These are phyloP conservation scores for Gleditsia sinensis DNA, from an alignment of 306 rosid genomes.

Conservation along the genomic window DNA sequence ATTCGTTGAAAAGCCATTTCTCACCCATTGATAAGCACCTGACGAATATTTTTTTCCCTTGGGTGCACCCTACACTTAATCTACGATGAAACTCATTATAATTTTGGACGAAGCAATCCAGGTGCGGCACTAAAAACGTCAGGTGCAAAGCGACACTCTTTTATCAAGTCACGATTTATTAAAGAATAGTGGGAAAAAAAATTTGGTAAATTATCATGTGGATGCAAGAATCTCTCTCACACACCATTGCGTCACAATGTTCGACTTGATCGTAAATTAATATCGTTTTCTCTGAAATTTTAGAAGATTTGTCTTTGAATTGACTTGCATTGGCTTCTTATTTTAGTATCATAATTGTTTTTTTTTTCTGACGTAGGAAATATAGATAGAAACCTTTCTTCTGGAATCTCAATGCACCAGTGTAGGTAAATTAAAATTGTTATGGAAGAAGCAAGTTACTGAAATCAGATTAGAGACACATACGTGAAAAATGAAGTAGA, in stretches of 20 bases:
- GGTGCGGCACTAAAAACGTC: too few relatives aligned
- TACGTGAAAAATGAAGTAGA: too few relatives aligned
- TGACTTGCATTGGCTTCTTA: background rate
- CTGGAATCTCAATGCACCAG: background rate
- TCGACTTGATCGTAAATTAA: background rate
- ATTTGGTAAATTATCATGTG: too few relatives aligned
- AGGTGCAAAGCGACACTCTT: too few relatives aligned
- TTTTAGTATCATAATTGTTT: background rate
- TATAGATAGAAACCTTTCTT: background rate
- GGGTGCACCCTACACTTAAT: background rate
- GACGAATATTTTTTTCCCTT: too few relatives aligned
- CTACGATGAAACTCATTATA: background rate
- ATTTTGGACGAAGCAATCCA: background rate
- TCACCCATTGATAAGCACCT: background rate
- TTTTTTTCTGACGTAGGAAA: too few relatives aligned
- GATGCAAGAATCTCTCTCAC: too few relatives aligned
- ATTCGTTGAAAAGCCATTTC: background rate
- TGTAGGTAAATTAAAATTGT: background rate
- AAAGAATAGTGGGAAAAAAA: too few relatives aligned
- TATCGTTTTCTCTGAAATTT: background rate
- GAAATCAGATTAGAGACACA: too few relatives aligned
- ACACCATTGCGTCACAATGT: background rate
- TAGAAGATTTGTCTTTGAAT: background rate
- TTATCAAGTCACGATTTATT: too few relatives aligned
- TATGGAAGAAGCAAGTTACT: too few relatives aligned